Evolutionary conservation across 1,284 basidiomycete genomes (phyloP), one percentile per base, ranked within the genome.

Genomic region (Sporisorium exsertum): DNA sequence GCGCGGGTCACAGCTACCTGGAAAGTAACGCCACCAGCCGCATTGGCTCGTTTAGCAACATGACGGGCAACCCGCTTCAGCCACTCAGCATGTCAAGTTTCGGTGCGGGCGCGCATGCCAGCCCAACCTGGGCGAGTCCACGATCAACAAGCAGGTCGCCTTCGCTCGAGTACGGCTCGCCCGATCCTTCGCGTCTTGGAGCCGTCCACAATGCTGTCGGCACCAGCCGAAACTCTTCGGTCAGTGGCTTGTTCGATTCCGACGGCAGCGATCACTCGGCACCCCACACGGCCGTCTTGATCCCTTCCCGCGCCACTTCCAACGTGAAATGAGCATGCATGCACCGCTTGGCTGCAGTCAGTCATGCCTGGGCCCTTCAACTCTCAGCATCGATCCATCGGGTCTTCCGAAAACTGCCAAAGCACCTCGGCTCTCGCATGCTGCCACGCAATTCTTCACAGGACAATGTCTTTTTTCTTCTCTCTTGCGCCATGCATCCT

Each of bases 1-100:
- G 59, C 58, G 64, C 52, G 13, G 59, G 59, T 50, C 73, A 76
- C 45, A 68, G 61, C 56, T 60, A 61, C 12, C 22, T 54, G 33
- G 65, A 72, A 5, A 69, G 72, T 57, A 75, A 55, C n/a, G 55
- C 70, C 16, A 72, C 61, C 18, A 77, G 74, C 57, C 58, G 74
- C 18, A 66, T 77, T 24, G 65, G 65, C 37, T 72, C 69, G 40
- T 66, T 72, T 24, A 69, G 69, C 65, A 64, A 68, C 51, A 64
- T 64, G 60, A 46, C 65, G 4, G 66, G 55, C 20, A 65, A 43
- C 13, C 74, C 74, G 55, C 61, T 77, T 6, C 74, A 72, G 63
- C 70, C 65, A 9, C 35, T 68, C 24, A 53, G 40, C 24, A 51
- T 52, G 52, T 37, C 68, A 5, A 45, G 63, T 0, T 64, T 71